Evolutionary conservation across 148 eudicot species (phyloP).

Genomic region (Talinum fruticosum): DNA sequence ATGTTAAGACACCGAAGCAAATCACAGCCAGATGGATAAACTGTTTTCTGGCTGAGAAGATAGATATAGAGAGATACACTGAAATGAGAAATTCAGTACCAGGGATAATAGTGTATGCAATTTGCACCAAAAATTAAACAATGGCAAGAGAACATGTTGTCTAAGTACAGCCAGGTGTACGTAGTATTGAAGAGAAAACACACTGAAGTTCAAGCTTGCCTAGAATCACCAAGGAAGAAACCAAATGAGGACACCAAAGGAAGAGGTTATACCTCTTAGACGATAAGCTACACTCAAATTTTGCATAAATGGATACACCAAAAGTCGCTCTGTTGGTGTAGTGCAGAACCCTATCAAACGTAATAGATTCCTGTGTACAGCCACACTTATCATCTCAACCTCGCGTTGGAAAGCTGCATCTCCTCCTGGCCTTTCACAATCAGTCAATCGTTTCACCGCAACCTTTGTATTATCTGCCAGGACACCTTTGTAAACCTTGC

Average conservation of each 20-base stretch:
- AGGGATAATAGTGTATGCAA: not conserved
- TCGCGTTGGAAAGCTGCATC: constrained; percentile 94
- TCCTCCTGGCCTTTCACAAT: constrained; percentile 89
- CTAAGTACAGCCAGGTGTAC: no score
- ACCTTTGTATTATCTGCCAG: constrained; percentile 74
- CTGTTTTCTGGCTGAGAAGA: not conserved
- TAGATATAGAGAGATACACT: not conserved
- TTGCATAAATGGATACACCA: constrained; percentile 96
- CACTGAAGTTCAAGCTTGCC: not conserved
- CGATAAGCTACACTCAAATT: constrained; percentile 93
- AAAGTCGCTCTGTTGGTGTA: constrained; percentile 93
- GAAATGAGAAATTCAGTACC: not conserved
- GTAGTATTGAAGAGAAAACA: no score
- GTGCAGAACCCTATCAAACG: constrained; percentile 93
- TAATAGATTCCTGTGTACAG: constrained; percentile 86
- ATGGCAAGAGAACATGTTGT: no score
- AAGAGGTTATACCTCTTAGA: constrained; percentile 58
- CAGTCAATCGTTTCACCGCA: constrained; percentile 87
- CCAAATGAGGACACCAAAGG: not conserved
- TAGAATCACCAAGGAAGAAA: not conserved
- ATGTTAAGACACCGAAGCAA: not conserved
- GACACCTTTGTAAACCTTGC: constrained; percentile 92
- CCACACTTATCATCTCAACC: constrained; percentile 99
- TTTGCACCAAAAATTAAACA: no score
- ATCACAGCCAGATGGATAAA: not conserved